Evolutionary conservation across 371 early-diverging fungal genomes (phyloP).

Genomic region (Mortierella sp.): DNA sequence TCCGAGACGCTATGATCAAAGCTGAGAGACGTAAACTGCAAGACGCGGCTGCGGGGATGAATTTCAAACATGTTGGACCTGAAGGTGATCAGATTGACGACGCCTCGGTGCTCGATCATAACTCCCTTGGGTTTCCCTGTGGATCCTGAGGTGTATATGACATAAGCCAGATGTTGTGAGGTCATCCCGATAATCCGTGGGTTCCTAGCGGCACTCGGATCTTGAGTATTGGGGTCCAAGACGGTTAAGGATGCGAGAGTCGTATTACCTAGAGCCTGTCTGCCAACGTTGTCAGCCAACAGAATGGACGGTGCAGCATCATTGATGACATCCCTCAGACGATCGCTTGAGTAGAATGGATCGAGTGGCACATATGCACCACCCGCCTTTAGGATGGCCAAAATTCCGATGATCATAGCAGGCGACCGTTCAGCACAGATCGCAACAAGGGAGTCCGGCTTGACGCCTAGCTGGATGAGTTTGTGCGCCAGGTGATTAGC

Average conservation of each 20-base stretch:
- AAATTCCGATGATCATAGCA: too few species aligned
- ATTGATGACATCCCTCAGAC: background rate
- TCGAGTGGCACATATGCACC: too few species aligned
- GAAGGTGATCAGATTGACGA: background rate
- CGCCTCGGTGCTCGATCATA: conserved; percentile 17
- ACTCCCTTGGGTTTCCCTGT: conserved; percentile 65
- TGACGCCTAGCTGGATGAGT: too few species aligned
- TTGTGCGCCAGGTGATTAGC: too few species aligned
- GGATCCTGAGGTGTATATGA: conserved; percentile 60
- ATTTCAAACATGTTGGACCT: background rate
- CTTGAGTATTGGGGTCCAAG: background rate
- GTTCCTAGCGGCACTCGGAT: background rate
- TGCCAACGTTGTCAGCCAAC: background rate
- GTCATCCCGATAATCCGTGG: background rate
- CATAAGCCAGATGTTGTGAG: conserved; percentile 13
- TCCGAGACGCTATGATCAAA: background rate
- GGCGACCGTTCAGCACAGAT: too few species aligned
- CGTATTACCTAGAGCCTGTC: background rate
- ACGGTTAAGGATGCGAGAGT: background rate
- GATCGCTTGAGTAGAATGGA: background rate
- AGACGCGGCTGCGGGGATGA: background rate
- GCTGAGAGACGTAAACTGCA: background rate
- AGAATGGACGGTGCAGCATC: background rate
- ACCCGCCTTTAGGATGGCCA: too few species aligned
- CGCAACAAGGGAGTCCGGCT: too few species aligned